A percentile compares a stretch with the other conserved stretches of the same genome.
These are phyloP conservation scores for Penicillium olsonii DNA, from an alignment of 2,329 filamentous ascomycete genomes.

Conservation along the genomic window DNA sequence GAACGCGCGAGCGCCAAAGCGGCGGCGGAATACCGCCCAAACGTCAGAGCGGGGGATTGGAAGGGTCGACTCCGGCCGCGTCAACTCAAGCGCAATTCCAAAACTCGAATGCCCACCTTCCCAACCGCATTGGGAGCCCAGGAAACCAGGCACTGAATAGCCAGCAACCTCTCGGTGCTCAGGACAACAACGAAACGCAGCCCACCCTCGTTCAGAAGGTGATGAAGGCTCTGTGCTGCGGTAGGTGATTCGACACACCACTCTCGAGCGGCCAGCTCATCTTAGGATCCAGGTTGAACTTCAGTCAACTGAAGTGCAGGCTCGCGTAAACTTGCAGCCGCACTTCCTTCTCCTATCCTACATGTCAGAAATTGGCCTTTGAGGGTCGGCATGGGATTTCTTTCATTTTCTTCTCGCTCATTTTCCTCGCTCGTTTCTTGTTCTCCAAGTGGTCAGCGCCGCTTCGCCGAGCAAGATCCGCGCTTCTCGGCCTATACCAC, in stretches of 20 bases:
- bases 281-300: slow-evolving; percentile 37
- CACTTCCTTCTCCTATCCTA: slow-evolving; percentile 15
- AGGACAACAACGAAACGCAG: slow-evolving; percentile 66
- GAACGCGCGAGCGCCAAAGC: slow-evolving; percentile 73
- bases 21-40: slow-evolving; percentile 73
- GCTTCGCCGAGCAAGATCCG: slow-evolving; percentile 8
- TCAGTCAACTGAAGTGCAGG: slow-evolving; percentile 16
- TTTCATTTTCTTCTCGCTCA: slow-evolving; percentile 14
- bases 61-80: slow-evolving; percentile 80
- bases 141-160: slow-evolving; percentile 60
- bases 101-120: slow-evolving; percentile 87
- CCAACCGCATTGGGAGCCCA: slow-evolving; percentile 60
- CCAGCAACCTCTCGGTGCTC: slow-evolving; percentile 58
- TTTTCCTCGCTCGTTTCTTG: slow-evolving; percentile 11
- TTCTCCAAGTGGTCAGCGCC: slow-evolving; percentile 8
- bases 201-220: slow-evolving; percentile 86
- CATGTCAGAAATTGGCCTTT: slow-evolving; percentile 15
- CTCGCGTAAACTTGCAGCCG: slow-evolving; percentile 17
- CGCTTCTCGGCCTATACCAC: slow-evolving; percentile 13
- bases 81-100: slow-evolving; percentile 97
- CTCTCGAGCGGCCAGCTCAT: slow-evolving; percentile 25
- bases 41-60: slow-evolving; percentile 66
- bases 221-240: slow-evolving; percentile 90
- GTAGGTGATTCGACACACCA: slow-evolving; percentile 48
- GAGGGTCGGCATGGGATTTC: slow-evolving; percentile 24